phyloP scores from a whole-genome alignment of 192 early-diverging fungal species.

The Coemansia sp. region DNA sequence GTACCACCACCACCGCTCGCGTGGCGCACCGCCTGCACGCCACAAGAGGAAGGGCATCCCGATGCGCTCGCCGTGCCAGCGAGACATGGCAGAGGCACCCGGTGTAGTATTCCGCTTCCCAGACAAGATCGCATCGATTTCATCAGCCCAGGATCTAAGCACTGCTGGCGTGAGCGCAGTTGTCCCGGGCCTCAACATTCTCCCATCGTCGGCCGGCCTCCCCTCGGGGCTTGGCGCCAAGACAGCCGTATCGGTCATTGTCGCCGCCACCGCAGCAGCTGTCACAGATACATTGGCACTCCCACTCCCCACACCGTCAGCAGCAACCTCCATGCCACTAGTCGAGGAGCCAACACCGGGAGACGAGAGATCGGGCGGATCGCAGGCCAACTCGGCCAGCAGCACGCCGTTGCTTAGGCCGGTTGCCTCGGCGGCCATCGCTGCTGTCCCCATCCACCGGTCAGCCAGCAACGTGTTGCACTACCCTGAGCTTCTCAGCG shows the following conservation, averaged over 20 bases:
- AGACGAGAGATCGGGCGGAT: constrained; percentile 4
- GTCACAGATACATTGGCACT: constrained; percentile 9
- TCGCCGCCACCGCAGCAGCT: constrained; percentile 23
- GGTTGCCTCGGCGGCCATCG: neutral
- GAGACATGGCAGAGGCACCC: constrained; percentile 48
- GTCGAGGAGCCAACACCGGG: neutral
- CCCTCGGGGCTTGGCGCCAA: constrained; percentile 48
- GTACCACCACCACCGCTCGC: constrained; percentile 14
- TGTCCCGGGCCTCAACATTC: constrained; percentile 37
- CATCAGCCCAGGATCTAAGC: constrained; percentile 6
- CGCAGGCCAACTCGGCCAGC: constrained; percentile 22
- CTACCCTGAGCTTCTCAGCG: constrained; percentile 54
- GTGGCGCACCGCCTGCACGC: constrained; percentile 20
- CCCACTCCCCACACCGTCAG: constrained; percentile 5
- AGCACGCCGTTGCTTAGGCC: constrained; percentile 47
- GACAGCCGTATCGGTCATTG: constrained; percentile 45
- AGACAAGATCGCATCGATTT: constrained; percentile 40
- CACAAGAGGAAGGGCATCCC: constrained; percentile 55
- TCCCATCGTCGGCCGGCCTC: constrained; percentile 47
- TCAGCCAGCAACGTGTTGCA: constrained; percentile 55
- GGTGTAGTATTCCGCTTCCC: constrained; percentile 56
- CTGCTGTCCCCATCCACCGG: constrained; percentile 38
- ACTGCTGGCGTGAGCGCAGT: neutral
- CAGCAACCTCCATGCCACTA: neutral
- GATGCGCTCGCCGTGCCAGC: constrained; percentile 50